phyloP scores from a whole-genome alignment of 257 asterid genomes.

The Fraxinus americana region DNA sequence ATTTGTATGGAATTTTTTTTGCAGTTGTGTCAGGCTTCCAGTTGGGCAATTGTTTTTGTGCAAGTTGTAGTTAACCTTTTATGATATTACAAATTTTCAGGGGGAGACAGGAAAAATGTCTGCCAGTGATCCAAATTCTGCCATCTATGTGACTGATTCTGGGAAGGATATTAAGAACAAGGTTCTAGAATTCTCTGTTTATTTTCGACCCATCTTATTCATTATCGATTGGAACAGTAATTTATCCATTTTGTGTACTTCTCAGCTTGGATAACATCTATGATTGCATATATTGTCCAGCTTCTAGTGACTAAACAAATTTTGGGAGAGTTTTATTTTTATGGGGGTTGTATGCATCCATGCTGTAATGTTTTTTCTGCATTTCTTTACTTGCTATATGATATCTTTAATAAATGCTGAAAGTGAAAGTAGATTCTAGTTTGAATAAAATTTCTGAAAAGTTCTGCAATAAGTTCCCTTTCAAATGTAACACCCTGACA shows the following conservation, averaged over 20 bases:
- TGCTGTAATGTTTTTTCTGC: neutral
- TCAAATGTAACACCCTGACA: neutral
- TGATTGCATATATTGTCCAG: neutral
- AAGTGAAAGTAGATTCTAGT: neutral
- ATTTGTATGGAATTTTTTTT: neutral
- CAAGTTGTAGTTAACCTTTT: conserved; percentile 6
- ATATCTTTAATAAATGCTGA: neutral
- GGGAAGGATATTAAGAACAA: conserved; percentile 82
- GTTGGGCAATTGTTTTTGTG: conserved; percentile 9
- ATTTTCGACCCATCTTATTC: neutral
- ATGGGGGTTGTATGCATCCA: neutral
- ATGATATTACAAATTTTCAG: conserved; percentile 41
- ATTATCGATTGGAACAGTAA: neutral
- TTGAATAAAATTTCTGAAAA: neutral
- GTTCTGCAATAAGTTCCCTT: neutral
- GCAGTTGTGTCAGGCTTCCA: conserved; percentile 14
- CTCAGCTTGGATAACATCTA: neutral
- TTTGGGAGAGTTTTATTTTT: neutral
- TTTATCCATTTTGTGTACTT: neutral
- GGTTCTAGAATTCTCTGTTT: conserved; percentile 38
- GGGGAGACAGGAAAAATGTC: conserved; percentile 96
- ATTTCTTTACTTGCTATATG: neutral
- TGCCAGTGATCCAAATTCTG: conserved; percentile 92
- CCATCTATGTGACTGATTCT: conserved; percentile 88
- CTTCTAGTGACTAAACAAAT: neutral